A percentile compares a stretch with the other conserved stretches of the same genome.
Evolutionary conservation across 768 basidiomycete genomes (phyloP).

Genomic region (Sporobolomyces phaffii): DNA sequence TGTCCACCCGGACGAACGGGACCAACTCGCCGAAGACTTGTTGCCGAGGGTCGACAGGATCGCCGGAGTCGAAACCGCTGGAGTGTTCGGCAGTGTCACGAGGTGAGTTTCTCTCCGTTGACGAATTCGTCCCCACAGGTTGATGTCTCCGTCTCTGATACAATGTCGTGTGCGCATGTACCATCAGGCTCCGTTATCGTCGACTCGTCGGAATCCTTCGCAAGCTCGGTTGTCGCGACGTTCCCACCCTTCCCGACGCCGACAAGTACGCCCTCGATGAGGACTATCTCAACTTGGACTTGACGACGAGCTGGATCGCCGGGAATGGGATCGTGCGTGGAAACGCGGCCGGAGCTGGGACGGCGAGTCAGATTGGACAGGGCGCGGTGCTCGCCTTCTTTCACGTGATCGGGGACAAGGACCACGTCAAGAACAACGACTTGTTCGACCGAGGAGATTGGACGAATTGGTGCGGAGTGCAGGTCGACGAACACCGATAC

Average conservation of each 20-base stretch:
- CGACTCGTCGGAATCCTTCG: conserved; percentile 29
- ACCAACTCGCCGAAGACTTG: conserved; percentile 21
- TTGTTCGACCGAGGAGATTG: conserved; percentile 13
- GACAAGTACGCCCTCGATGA: conserved; percentile 19
- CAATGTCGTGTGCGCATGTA: no score
- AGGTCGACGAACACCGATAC: conserved; percentile 20
- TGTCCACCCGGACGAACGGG: conserved; percentile 41
- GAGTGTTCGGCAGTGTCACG: conserved; percentile 42
- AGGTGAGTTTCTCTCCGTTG: conserved; percentile 32
- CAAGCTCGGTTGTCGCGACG: conserved; percentile 17
- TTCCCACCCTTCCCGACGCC: conserved; percentile 10
- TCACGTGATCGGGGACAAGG: conserved; percentile 35
- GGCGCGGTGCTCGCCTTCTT: conserved; percentile 42
- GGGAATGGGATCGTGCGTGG: conserved; percentile 8
- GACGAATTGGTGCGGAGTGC: conserved; percentile 39
- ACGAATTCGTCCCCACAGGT: no score
- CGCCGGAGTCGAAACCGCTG: conserved; percentile 22
- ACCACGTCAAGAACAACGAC: conserved; percentile 32
- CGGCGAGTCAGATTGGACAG: not conserved
- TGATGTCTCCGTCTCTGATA: no score
- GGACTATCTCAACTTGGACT: conserved; percentile 22
- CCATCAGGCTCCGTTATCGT: conserved; percentile 40
- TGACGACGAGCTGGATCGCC: conserved; percentile 39
- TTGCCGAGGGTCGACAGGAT: conserved; percentile 27
- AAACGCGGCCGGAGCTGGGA: not conserved